These are phyloP conservation scores for Angomonas ambiguus DNA, from an alignment of 208 protist genomes.

Conservation along the genomic window DNA sequence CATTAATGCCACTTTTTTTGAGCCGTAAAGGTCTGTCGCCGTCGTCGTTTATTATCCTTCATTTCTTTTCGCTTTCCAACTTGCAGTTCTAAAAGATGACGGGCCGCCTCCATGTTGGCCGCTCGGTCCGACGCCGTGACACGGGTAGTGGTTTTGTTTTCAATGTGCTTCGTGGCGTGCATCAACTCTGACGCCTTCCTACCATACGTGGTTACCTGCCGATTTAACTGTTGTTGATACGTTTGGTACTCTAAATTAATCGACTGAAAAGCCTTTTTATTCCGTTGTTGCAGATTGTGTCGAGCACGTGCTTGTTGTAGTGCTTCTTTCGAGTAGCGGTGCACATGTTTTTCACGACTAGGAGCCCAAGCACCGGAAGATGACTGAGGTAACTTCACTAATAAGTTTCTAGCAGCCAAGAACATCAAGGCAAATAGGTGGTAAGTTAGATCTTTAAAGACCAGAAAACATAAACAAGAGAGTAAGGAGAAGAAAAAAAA, in stretches of 20 bases:
- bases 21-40: neutral
- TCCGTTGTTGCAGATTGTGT: constrained; percentile 32
- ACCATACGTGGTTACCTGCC: constrained; percentile 20
- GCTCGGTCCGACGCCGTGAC: neutral
- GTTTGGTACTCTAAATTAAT: constrained; percentile 44
- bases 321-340: constrained; percentile 38
- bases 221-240: constrained; percentile 23
- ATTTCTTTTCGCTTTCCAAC: neutral
- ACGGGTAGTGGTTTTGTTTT: neutral
- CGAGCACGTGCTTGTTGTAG: constrained; percentile 46
- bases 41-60: neutral
- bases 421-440: constrained; percentile 9
- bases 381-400: constrained; percentile 13
- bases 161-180: constrained; percentile 17
- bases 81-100: neutral
- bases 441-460: neutral
- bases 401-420: constrained; percentile 11
- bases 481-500: neutral
- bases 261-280: constrained; percentile 29
- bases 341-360: constrained; percentile 36
- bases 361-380: constrained; percentile 12
- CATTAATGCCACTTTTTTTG: constrained; percentile 2
- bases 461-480: too few relatives aligned
- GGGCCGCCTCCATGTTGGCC: constrained; percentile 1
- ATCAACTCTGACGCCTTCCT: constrained; percentile 38